Conservation (phyloP, 768 basidiomycete genomes). For the Russula brevipes region DNA sequence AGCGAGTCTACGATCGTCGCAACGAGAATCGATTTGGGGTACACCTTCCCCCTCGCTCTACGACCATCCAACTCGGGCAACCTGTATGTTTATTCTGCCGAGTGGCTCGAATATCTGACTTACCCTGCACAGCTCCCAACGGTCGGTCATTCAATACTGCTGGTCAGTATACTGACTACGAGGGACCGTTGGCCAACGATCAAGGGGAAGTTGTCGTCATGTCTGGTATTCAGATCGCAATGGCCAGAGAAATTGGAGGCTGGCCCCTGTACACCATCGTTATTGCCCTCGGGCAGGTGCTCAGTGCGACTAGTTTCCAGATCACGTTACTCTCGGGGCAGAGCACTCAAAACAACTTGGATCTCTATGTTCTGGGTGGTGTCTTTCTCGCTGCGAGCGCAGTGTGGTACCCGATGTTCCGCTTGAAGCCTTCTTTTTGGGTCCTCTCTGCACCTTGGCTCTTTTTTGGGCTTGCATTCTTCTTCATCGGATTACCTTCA, state of each 20-base stretch:
- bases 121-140: slow-evolving; percentile 35
- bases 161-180: slow-evolving; percentile 44
- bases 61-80: slow-evolving; percentile 59
- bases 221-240: slow-evolving; percentile 77
- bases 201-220: slow-evolving; percentile 63
- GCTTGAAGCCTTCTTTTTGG: slow-evolving; percentile 82
- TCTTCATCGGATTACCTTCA: slow-evolving; percentile 86
- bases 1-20: slow-evolving; percentile 70
- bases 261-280: slow-evolving; percentile 93
- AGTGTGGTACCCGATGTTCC: slow-evolving; percentile 88
- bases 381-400: slow-evolving; percentile 82
- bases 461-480: slow-evolving; percentile 87
- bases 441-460: slow-evolving; percentile 85
- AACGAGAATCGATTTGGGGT: slow-evolving; percentile 79
- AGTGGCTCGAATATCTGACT: slow-evolving; percentile 26
- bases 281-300: slow-evolving; percentile 84
- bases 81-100: slow-evolving; percentile 48
- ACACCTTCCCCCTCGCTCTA: slow-evolving; percentile 54
- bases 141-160: slow-evolving; percentile 43
- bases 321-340: slow-evolving; percentile 85
- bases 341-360: slow-evolving; percentile 73
- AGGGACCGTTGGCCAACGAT: slow-evolving; percentile 37
- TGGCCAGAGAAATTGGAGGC: slow-evolving; percentile 72
- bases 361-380: slow-evolving; percentile 86
- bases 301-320: slow-evolving; percentile 91